Evolutionary conservation across 2,329 filamentous ascomycete species (phyloP), one percentile per base, ranked within the genome.

Genomic region (Pseudofabraea citricarpa): DNA sequence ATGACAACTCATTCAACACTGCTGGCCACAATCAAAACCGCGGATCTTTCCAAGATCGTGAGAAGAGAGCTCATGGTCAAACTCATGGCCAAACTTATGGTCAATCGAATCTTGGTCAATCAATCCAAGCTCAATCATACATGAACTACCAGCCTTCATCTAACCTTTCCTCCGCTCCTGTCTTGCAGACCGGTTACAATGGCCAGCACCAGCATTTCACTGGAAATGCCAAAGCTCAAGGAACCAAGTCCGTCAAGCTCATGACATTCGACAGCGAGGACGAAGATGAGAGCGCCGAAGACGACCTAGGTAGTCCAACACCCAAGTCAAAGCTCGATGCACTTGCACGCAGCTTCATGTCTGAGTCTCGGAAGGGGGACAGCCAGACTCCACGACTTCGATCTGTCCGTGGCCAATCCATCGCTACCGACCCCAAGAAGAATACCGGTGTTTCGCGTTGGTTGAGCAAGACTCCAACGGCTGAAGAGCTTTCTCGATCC

Each of bases 341-440:
- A 8, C 27, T 40, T 3, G 40, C 40, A 40, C 31, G 36, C 22
- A 42, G 46, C 6, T 48, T 51, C 40, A 45, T 12, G 6, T 54
- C 51, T 22, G 47, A 53, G 41, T 36, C 43, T 23, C 50, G 46
- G n/a, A 33, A 45, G 12, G 35, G 32, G 7, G 26, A 39, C 12
- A 20, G 2, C 5, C 21, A 20, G 12, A 54, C 53, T 24, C 53
- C 48, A 15, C 36, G 39, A 18, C 46, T 57, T 31, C 51, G 52
- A 37, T 51, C 52, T 23, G 42, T 46, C 22, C 49, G 45, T 38
- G 52, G 54, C 5, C 48, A 53, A 20, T 39, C 47, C 3, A 45
- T 56, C 12, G 43, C 21, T 16, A 49, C 48, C 15, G 53, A 50
- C 19, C 47, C 50, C 22, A 15, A 35, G 10, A 44, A 36, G 21